Percentiles rank a stretch among this genome's conserved stretches.
These are phyloP conservation scores for Primulina eburnea DNA, from an alignment of 257 asterid species.

Conservation along the genomic window DNA sequence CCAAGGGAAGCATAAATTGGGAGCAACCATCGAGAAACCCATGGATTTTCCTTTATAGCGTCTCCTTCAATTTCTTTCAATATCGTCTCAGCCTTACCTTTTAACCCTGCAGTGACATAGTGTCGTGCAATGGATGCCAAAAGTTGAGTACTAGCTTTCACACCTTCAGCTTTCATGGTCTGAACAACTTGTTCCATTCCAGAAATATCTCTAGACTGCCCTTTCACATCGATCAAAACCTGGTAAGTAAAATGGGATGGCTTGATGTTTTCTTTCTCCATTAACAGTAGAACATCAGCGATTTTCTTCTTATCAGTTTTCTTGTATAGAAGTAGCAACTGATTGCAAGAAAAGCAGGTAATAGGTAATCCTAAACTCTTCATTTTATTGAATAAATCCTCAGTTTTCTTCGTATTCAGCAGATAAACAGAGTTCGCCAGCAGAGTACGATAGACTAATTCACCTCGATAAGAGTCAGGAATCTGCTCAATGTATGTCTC, in stretches of 20 bases:
- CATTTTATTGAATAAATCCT: conserved; percentile 69
- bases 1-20: conserved; percentile 73
- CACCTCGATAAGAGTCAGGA: conserved; percentile 58
- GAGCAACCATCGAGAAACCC: conserved; percentile 43
- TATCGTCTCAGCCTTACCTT: conserved; percentile 61
- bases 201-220: conserved; percentile 49
- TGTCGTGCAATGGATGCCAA: conserved; percentile 39
- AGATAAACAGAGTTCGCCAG: conserved; percentile 51
- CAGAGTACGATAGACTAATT: conserved; percentile 56
- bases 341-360: conserved; percentile 56
- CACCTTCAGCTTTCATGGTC: conserved; percentile 60
- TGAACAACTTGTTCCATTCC: conserved; percentile 75
- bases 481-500: conserved; percentile 49
- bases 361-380: conserved; percentile 47
- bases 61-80: conserved; percentile 68
- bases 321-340: conserved; percentile 67
- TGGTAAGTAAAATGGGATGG: conserved; percentile 59
- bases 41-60: conserved; percentile 39
- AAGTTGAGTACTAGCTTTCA: conserved; percentile 35
- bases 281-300: conserved; percentile 56
- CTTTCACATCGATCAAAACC: conserved; percentile 55
- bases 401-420: conserved; percentile 44
- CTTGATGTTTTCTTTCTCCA: conserved; percentile 65
- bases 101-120: conserved; percentile 46
- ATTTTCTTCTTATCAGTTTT: conserved; percentile 59